Conservation (phyloP, 805 yeast genomes). For the Pichia californica region DNA sequence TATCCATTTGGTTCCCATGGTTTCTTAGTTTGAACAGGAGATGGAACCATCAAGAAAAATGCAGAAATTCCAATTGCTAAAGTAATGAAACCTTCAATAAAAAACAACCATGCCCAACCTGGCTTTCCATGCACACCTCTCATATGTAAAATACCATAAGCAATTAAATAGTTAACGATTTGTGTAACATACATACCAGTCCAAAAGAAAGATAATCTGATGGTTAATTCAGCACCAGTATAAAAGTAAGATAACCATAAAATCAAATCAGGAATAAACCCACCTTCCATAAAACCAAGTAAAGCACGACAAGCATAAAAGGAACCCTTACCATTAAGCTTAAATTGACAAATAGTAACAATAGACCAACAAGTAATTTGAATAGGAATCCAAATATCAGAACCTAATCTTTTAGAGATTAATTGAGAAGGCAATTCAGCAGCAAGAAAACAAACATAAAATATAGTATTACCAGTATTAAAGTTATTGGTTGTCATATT, state of each 20-base stretch:
- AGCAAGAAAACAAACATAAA: conserved; percentile 42
- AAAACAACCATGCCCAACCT: conserved; percentile 64
- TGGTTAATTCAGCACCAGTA: conserved; percentile 49
- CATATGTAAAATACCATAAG: conserved; percentile 48
- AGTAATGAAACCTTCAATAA: conserved; percentile 57
- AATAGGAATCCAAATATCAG: conserved; percentile 55
- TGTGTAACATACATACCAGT: conserved; percentile 44
- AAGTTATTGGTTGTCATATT: conserved; percentile 47
- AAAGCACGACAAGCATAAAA: conserved; percentile 45
- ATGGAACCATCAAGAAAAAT: conserved; percentile 29
- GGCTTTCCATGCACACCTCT: conserved; percentile 35
- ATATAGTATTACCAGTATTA: conserved; percentile 53
- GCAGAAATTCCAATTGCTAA: conserved; percentile 41
- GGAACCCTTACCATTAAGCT: conserved; percentile 34
- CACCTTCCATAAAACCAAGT: conserved; percentile 56
- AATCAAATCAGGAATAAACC: conserved; percentile 58
- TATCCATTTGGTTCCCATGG: conserved; percentile 28
- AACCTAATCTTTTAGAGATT: conserved; percentile 56
- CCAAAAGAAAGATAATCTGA: conserved; percentile 56
- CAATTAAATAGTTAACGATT: conserved; percentile 37
- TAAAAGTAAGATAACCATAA: conserved; percentile 64
- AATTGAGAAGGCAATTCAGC: conserved; percentile 64
- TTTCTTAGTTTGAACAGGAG: conserved; percentile 26
- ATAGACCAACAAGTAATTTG: conserved; percentile 52
- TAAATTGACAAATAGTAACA: conserved; percentile 47